Evolutionary conservation across 257 asterid genomes (phyloP).

Genomic region (Avicennia marina): DNA sequence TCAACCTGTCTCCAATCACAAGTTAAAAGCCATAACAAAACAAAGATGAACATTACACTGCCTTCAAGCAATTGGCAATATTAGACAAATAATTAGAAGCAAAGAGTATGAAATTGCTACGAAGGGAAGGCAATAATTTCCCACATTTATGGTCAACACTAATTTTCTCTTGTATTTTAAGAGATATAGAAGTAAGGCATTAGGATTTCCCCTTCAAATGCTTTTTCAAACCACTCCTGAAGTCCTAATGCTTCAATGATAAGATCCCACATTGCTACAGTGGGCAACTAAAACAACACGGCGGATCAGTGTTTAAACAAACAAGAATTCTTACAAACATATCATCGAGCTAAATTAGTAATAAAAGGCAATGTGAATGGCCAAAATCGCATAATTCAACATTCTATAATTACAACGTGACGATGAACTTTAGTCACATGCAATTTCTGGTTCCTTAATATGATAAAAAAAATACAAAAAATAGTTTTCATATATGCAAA

Average conservation of each 20-base stretch:
- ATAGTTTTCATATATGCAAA: no score
- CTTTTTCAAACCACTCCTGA: constrained; percentile 76
- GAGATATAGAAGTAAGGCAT: constrained; percentile 83
- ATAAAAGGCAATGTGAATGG: background rate
- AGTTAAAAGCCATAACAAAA: constrained; percentile 8
- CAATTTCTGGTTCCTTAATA: background rate
- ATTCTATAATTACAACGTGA: background rate
- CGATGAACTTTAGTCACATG: no score
- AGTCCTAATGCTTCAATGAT: constrained; percentile 82
- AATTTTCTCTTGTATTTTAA: constrained; percentile 57
- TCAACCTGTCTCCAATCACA: constrained; percentile 3
- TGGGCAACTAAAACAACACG: constrained; percentile 54
- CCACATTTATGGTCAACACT: constrained; percentile 46
- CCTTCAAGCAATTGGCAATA: constrained; percentile 82
- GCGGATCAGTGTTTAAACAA: constrained; percentile 21
- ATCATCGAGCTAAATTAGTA: background rate
- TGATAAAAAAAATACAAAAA: no score
- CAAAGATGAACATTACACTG: constrained; percentile 22
- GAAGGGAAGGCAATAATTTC: constrained; percentile 77
- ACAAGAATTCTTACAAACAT: constrained; percentile 4
- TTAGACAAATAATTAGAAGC: constrained; percentile 51
- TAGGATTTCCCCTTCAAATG: constrained; percentile 85
- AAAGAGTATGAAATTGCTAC: constrained; percentile 52
- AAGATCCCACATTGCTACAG: constrained; percentile 50
- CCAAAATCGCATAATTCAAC: background rate